Evolutionary conservation across 2,329 filamentous ascomycete genomes (phyloP), one percentile per base, ranked within the genome.

Genomic region (Nannizziopsis barbatae): DNA sequence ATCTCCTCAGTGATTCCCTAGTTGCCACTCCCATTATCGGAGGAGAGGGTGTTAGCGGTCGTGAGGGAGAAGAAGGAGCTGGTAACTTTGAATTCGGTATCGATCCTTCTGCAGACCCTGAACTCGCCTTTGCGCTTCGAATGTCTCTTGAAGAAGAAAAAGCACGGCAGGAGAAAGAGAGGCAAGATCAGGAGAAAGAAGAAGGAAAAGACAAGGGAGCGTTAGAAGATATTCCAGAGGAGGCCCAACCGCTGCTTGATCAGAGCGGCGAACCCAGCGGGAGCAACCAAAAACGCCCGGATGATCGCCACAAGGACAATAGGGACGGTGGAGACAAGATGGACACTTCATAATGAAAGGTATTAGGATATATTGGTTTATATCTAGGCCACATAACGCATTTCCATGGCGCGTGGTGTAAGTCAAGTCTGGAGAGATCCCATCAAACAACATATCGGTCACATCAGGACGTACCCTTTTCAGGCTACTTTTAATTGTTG

Each of bases 111-210:
- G 77, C 89, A 60, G 92, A 98, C 63, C 92, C 92, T 2, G 92
- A 98, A 67, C 73, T 98, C 61, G 92, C 92, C 17, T 79, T 98
- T 57, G 92, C 92, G 45, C 73, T 98, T 64, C 82, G 92, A 55
- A 95, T 98, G 87, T 94, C 86, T 68, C 87, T 94, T 78, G 92
- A 98, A 66, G 92, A 98, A 65, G 92, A 98, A 70, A 93, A 93
- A 72, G 89, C 89, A 53, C 76, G 92, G 60, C 83, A 93, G 68
- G 89, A 95, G 66, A 87, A 87, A 70, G 80, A 84, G 61, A 86
- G 83, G 58, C 80, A 81, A 59, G 80, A 86, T 54, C 83, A 86
- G 57, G 83, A 86, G 57, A 77, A 80, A 51, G 68, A 72, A 33
- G 77, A 75, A 27, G 22, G 22, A 57, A 76, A 79, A 38, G 79